These are phyloP conservation scores for Peronospora farinosa DNA, from an alignment of 352 stramenopile species.

Conservation along the genomic window DNA sequence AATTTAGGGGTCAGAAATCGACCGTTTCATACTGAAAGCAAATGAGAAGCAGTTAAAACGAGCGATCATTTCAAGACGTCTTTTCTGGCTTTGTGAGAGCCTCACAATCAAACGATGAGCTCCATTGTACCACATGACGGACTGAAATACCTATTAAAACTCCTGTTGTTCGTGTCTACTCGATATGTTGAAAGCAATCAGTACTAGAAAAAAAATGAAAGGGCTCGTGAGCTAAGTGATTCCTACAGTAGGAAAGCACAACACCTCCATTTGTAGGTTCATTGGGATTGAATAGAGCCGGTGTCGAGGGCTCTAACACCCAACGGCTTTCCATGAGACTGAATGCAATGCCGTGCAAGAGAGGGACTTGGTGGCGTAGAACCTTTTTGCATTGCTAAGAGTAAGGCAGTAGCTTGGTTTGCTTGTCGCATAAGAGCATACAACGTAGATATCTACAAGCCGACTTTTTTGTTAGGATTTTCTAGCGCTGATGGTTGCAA, in stretches of 20 bases:
- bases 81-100: neutral
- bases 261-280: too few relatives aligned
- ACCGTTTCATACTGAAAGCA: neutral
- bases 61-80: neutral
- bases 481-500: too few relatives aligned
- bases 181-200: neutral
- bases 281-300: neutral
- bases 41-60: neutral
- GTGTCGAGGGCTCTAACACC: neutral
- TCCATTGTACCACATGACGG: neutral
- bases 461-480: too few relatives aligned
- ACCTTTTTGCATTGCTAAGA: neutral
- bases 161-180: neutral
- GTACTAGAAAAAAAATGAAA: neutral
- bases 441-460: too few relatives aligned
- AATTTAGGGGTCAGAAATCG: neutral
- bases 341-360: neutral
- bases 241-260: too few relatives aligned
- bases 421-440: too few relatives aligned
- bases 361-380: neutral
- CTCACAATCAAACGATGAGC: neutral
- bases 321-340: neutral
- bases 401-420: neutral
- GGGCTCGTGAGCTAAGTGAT: too few relatives aligned
- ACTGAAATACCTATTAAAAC: too few relatives aligned